phyloP scores from a whole-genome alignment of 2,329 filamentous ascomycete genomes.

The Metarhizium brunneum region DNA sequence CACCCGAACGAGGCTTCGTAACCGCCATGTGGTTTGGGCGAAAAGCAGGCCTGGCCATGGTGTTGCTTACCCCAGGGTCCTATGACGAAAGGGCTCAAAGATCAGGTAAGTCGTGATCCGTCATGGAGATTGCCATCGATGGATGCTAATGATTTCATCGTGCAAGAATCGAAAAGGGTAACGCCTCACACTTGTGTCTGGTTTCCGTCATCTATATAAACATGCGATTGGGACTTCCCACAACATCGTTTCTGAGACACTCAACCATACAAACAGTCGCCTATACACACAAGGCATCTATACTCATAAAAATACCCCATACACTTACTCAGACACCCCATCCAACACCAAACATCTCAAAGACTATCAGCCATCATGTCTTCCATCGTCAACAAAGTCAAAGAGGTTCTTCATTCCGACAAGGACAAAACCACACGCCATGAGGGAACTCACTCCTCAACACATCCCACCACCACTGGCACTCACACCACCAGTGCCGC shows the following conservation, averaged over 20 bases:
- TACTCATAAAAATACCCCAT: too few species aligned
- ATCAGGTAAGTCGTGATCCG: not conserved
- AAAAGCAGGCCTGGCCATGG: conserved; percentile 1
- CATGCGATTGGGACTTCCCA: not conserved
- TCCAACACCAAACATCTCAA: not conserved
- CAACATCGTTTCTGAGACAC: not conserved
- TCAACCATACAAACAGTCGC: not conserved
- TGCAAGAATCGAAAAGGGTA: not conserved
- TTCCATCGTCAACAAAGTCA: conserved; percentile 49
- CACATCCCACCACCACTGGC: conserved; percentile 5
- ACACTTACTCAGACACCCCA: not conserved
- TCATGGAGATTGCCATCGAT: not conserved
- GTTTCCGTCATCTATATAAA: conserved; percentile 5
- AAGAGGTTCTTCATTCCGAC: conserved; percentile 42
- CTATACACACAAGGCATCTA: not conserved
- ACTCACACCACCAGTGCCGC: conserved; percentile 29
- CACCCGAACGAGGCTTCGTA: not conserved
- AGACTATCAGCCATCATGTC: conserved; percentile 37
- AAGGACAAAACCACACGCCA: conserved; percentile 18
- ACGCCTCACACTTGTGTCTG: not conserved
- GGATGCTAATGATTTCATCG: conserved; percentile 2
- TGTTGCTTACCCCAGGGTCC: not conserved
- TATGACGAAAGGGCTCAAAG: conserved; percentile 5
- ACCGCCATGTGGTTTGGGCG: not conserved
- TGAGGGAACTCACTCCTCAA: conserved; percentile 4